Evolutionary conservation across 2,329 filamentous ascomycete genomes (phyloP).

Genomic region (Myriosclerotinia curreyana): DNA sequence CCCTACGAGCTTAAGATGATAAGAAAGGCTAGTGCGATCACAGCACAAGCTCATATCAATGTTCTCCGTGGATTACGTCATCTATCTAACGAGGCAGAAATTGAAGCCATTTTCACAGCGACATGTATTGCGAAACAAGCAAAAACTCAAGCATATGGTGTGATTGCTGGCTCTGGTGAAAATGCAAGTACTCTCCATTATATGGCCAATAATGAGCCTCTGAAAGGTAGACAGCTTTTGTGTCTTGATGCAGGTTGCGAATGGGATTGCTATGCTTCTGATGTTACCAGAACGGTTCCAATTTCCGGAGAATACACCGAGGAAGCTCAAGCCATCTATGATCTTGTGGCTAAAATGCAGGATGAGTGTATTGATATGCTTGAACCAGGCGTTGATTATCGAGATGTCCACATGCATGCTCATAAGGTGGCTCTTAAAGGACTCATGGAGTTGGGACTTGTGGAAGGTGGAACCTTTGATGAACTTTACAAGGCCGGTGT

Average conservation of each 20-base stretch:
- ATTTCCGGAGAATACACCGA: conserved; percentile 65
- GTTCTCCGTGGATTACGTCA: conserved; percentile 63
- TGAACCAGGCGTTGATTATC: conserved; percentile 66
- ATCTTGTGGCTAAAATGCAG: conserved; percentile 80
- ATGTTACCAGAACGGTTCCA: conserved; percentile 86
- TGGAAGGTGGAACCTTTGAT: conserved; percentile 58
- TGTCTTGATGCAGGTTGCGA: conserved; percentile 88
- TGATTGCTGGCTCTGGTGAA: conserved; percentile 82
- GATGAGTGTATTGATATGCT: conserved; percentile 66
- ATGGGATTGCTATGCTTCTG: conserved; percentile 80
- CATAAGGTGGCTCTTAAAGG: conserved; percentile 69
- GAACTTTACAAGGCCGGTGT: conserved; percentile 54
- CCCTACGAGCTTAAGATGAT: conserved; percentile 83
- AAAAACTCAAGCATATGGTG: conserved; percentile 76
- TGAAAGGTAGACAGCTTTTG: conserved; percentile 68
- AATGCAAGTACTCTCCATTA: conserved; percentile 89
- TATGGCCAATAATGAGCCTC: conserved; percentile 69
- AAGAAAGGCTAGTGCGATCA: conserved; percentile 75
- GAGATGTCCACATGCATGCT: conserved; percentile 69
- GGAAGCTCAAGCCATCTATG: conserved; percentile 71
- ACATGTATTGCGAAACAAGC: conserved; percentile 71
- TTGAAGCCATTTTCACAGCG: conserved; percentile 74
- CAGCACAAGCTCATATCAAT: conserved; percentile 70
- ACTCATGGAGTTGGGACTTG: conserved; percentile 67
- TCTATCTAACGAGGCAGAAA: conserved; percentile 74